Percentiles rank a stretch among this genome's conserved stretches.
These are phyloP conservation scores for Eucalyptus pauciflora DNA, from an alignment of 345 rosid genomes.

Conservation along the genomic window DNA sequence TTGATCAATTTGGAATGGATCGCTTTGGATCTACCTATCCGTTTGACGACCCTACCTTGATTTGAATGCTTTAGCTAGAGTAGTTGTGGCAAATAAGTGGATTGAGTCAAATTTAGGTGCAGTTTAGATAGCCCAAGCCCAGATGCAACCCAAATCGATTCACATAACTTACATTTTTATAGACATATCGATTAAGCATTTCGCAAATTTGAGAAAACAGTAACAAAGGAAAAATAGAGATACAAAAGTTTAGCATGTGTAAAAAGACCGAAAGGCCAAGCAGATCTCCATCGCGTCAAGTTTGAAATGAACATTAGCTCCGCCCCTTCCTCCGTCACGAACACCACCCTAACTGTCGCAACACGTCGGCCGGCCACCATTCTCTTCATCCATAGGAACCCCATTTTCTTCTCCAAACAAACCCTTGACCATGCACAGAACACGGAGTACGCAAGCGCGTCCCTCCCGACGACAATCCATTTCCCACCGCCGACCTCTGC, in stretches of 20 bases:
- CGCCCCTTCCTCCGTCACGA: no score
- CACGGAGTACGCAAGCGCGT: not conserved
- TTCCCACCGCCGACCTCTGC: not conserved
- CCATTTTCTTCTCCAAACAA: not conserved
- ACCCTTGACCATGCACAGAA: fast-evolving
- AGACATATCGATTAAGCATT: not conserved
- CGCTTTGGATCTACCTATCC: no score
- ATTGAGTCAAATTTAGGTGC: fast-evolving
- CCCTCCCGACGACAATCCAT: not conserved
- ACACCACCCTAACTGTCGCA: not conserved
- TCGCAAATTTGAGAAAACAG: not conserved
- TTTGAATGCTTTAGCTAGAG: not conserved
- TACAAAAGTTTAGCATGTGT: not conserved
- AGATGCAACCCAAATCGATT: not conserved
- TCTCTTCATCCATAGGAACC: fast-evolving
- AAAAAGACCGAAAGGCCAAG: not conserved
- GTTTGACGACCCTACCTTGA: fast-evolving
- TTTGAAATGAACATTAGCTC: not conserved
- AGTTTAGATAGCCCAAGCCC: not conserved
- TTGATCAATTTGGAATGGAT: no score
- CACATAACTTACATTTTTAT: not conserved
- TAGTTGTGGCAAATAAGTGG: not conserved
- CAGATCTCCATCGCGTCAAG: not conserved
- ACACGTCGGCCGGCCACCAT: not conserved
- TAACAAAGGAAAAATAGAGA: not conserved